Base-by-base conservation (phyloP, 164 flowering plant genomes). In the Nelumbo lutea region DNA sequence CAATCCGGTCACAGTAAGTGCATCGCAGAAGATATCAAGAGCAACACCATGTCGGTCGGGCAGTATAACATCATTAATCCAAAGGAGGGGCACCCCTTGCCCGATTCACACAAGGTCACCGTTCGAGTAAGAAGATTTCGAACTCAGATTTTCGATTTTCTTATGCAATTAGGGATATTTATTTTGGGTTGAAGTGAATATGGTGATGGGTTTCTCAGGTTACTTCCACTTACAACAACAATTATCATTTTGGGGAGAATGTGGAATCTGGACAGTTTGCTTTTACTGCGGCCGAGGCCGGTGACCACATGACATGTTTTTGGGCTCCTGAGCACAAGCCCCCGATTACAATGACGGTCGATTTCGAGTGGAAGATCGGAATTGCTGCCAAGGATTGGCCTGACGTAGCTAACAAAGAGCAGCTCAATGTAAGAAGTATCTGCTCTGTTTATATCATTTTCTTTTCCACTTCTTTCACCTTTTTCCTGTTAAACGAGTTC, bases 351-450 rank as follows among this genome's bases (percentile, higher is more conserved):
- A 1, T 88, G 14, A 63, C 88, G 0, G 55, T 91, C 61, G 95
- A 91, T 41, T 89, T 91, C 63, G 93, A 87, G 6, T 91, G 97
- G 97, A 87, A 69, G 73, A 84, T 83, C 42, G 97, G 97, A 39
- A 81, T 91, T 70, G 86, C 84, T 59, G 87, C 95, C 1, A 88
- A 79, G 76, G 97, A 87, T 62, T 91, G 97, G 95, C 65, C 89
- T 3, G 88, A 79, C 45, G 87, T 91, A 39, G 95, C 93, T 45
- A 87, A 86, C 81, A 91, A 87, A 72, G 95, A 90, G 15, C 83
- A 85, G 60, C 55, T 91, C 27, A 88, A 89, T 39, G 97, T 90
- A 69, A 86, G 90, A 42, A 59, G 7, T 38, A 1, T 27, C 41
- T 47, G 0, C 40, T 65, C 27, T 27, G 27, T 27, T 27, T 27